Conservation (phyloP, 2,329 filamentous ascomycete species). For the Aspergillus aculeatus region DNA sequence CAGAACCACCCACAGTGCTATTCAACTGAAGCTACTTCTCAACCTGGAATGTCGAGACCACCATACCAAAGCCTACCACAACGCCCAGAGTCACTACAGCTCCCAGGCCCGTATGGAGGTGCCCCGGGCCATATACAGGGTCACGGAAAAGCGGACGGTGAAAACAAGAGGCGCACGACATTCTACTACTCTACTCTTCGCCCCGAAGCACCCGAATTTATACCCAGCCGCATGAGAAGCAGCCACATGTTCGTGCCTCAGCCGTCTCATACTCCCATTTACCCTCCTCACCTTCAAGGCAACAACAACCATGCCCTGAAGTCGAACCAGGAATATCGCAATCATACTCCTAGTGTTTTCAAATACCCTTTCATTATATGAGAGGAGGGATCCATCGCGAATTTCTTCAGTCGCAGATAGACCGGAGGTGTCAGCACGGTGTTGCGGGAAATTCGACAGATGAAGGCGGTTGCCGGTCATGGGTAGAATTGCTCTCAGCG, state of each 20-base stretch:
- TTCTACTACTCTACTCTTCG: constrained; percentile 14
- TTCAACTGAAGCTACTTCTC: no score
- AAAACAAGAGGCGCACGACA: background rate
- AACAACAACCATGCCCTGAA: background rate
- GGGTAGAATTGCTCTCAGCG: background rate
- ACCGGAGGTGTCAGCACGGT: background rate
- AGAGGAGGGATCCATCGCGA: background rate
- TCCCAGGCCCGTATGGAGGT: background rate
- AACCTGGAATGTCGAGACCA: no score
- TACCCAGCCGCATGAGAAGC: constrained; percentile 10
- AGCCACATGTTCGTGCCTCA: background rate
- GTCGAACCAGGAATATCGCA: background rate
- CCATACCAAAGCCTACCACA: no score
- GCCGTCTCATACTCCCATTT: background rate
- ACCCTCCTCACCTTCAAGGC: background rate
- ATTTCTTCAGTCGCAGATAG: background rate
- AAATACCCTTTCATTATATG: background rate
- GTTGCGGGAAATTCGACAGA: background rate
- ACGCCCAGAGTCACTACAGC: background rate
- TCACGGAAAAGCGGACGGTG: background rate
- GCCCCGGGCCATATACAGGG: background rate
- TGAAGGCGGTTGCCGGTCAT: background rate
- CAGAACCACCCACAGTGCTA: no score
- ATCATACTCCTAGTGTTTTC: background rate
- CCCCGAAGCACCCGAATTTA: constrained; percentile 24